Evolutionary conservation across 1,139 yeast species (phyloP).

Genomic region (Geotrichum fermentans): DNA sequence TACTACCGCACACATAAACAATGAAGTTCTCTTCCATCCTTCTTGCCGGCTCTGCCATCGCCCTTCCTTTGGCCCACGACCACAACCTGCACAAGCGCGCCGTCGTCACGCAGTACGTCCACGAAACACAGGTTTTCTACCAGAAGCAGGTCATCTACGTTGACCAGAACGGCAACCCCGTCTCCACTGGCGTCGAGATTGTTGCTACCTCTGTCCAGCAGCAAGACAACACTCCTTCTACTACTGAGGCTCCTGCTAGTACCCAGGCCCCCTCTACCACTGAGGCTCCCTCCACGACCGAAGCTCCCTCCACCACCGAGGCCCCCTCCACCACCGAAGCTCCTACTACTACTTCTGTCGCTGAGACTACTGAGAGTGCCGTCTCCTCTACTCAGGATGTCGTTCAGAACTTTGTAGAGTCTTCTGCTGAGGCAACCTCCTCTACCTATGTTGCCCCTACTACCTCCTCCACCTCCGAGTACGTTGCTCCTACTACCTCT

Average conservation of each 20-base stretch:
- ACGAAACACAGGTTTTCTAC: constrained; percentile 35
- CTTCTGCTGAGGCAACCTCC: constrained; percentile 26
- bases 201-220: constrained; percentile 34
- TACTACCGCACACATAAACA: background rate
- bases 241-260: constrained; percentile 21
- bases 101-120: constrained; percentile 35
- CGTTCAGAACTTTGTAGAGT: constrained; percentile 21
- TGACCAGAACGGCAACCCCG: constrained; percentile 35
- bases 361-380: constrained; percentile 35
- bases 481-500: constrained; percentile 28
- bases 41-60: constrained; percentile 10
- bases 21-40: constrained; percentile 14
- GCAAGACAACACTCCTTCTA: constrained; percentile 31
- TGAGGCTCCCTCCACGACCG: constrained; percentile 23
- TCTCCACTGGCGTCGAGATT: constrained; percentile 31
- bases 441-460: constrained; percentile 27
- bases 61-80: constrained; percentile 17
- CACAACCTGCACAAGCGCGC: constrained; percentile 27
- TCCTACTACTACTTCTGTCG: constrained; percentile 38
- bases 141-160: constrained; percentile 37
- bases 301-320: constrained; percentile 29
- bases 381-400: constrained; percentile 26
- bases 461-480: constrained; percentile 28
- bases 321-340: constrained; percentile 37
- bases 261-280: constrained; percentile 21